A percentile compares a stretch with the other conserved stretches of the same genome.
Conservation (phyloP, 1,284 basidiomycete species). For the Cryptococcus sp. region DNA sequence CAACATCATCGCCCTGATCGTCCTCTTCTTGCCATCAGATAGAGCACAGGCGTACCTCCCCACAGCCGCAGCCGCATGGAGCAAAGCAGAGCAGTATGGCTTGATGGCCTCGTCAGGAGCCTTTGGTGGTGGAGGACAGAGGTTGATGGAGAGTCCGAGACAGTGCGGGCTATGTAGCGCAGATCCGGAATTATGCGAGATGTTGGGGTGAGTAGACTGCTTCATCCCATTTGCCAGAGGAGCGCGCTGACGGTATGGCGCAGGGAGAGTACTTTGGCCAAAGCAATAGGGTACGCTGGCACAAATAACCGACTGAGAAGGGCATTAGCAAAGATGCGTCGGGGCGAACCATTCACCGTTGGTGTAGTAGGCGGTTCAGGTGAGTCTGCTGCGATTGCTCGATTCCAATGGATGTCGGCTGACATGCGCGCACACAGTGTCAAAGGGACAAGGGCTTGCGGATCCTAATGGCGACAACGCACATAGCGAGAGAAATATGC, state of each 20-base stretch:
- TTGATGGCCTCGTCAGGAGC: conserved; percentile 4
- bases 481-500: conserved; percentile 34
- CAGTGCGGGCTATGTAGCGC: conserved; percentile 18
- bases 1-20: conserved; percentile 19
- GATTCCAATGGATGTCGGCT: neutral
- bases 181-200: conserved; percentile 16
- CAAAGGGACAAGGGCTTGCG: conserved; percentile 36
- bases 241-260: neutral
- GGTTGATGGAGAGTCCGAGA: neutral
- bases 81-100: conserved; percentile 9
- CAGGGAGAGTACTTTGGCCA: conserved; percentile 11
- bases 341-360: conserved; percentile 31
- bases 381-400: neutral
- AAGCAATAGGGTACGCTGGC: conserved; percentile 13
- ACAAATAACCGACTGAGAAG: conserved; percentile 31
- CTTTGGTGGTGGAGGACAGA: neutral
- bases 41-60: conserved; percentile 13
- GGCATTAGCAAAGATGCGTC: conserved; percentile 28
- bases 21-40: conserved; percentile 18
- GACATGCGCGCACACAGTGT: conserved; percentile 20
- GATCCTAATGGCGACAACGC: conserved; percentile 16
- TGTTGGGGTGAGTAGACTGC: conserved; percentile 18
- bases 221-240: neutral
- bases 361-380: conserved; percentile 36
- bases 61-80: conserved; percentile 17